Conservation (phyloP, 352 stramenopile genomes). For the Phytophthora europaea region DNA sequence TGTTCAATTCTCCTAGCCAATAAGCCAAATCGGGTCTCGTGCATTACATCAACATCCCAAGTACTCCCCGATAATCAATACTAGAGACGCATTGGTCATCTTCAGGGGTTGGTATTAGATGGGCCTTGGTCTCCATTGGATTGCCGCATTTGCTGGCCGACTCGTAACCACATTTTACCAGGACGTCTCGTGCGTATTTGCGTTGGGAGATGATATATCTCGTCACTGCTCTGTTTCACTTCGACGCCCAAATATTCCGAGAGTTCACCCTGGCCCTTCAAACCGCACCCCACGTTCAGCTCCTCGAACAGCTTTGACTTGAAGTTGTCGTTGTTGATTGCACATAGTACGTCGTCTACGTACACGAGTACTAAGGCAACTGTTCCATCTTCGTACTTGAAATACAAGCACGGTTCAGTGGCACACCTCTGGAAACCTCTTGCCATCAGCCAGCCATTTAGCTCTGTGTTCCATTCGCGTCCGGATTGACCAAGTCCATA, state of each 20-base stretch:
- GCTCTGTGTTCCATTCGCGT: constrained; percentile 13
- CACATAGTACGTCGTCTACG: constrained; percentile 13
- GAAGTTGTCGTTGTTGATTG: constrained; percentile 1
- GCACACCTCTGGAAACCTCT: background rate
- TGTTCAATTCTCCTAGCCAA: background rate
- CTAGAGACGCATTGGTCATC: background rate
- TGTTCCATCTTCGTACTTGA: constrained; percentile 10
- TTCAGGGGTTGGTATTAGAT: background rate
- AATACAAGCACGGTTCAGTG: constrained; percentile 23
- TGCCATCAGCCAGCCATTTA: background rate
- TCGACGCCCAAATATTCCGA: constrained; percentile 7
- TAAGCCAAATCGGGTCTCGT: constrained; percentile 2
- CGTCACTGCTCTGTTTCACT: background rate
- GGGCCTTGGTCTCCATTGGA: constrained; percentile 1
- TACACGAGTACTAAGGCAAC: constrained; percentile 9
- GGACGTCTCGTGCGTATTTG: constrained; percentile 4
- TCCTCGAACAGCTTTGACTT: constrained; percentile 8
- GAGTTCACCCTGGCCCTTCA: constrained; percentile 10
- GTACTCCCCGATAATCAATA: background rate
- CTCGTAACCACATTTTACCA: background rate
- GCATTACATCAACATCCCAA: constrained; percentile 11
- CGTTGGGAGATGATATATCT: constrained; percentile 2
- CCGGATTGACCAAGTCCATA: constrained; percentile 19
- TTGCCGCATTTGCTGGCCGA: constrained; percentile 10
- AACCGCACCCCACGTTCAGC: background rate